Base-by-base conservation (phyloP, 164 flowering plant species). In the Amborella trichopoda region DNA sequence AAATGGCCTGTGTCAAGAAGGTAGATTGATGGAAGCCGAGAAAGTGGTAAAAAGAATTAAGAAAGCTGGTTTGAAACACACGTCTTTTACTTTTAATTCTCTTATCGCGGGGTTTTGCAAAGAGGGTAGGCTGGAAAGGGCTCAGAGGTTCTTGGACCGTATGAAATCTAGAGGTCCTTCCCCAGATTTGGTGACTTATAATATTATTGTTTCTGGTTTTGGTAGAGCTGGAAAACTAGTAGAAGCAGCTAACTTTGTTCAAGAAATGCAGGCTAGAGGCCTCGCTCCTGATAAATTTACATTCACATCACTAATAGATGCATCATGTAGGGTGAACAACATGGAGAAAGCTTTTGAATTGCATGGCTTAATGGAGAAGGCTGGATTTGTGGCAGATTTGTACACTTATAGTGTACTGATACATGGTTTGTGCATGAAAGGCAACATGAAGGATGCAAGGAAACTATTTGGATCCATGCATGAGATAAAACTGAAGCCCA, bases 201-300 rank as follows among this genome's bases (percentile, higher is more conserved):
- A 84, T 56, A 38, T 60, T 46, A 64, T 84, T 6, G 75, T 79
- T 54, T 50, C 55, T 2, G 84, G 84, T 21, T 72, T 70, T 50
- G 64, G 67, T 43, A 68, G 65, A 63, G 71, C 58, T 34, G 73
- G 70, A 33, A 62, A 72, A 27, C 47, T 56, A 1, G 53, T 19
- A 0, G 47, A 19, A 34, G 80, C 74, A 24, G 48, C 55, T 3
- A 28, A 63, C 20, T 45, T 76, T 23, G 72, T 67, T 0, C 66
- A 65, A 59, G 84, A 78, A 61, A 86, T 86, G 96, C 70, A 80
- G 50, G 78, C 61, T 40, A 71, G 88, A 51, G 74, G 74, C 27
- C 50, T 80, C 30, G 40, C 57, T 50, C 77, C 83, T 40, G 71
- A 77, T 24, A 68, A 70, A 59, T 76, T 78, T 20, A 81, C 91